phyloP scores from a whole-genome alignment of 2,329 filamentous ascomycete species.

The Alternaria brassicae region DNA sequence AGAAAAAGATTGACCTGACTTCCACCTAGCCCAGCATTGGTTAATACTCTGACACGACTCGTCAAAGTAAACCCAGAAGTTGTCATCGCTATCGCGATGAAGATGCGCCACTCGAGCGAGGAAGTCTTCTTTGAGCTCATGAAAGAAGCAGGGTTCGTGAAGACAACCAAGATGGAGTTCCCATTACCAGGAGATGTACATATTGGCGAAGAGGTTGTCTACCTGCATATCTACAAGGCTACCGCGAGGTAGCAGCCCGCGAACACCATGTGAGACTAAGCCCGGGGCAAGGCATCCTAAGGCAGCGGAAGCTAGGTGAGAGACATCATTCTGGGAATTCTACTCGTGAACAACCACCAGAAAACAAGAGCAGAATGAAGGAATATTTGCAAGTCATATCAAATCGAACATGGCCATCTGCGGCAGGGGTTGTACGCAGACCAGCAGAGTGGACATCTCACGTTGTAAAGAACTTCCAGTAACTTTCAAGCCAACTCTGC shows the following conservation, averaged over 20 bases:
- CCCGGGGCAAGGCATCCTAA: background rate
- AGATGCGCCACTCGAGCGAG: slow-evolving; percentile 72
- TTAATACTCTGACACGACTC: slow-evolving; percentile 62
- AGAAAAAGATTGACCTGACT: background rate
- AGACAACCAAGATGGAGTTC: slow-evolving; percentile 18
- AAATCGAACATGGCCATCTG: background rate
- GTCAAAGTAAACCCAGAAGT: slow-evolving; percentile 57
- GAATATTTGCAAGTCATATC: background rate
- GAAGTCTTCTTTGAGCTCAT: slow-evolving; percentile 68
- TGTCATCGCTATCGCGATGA: slow-evolving; percentile 67
- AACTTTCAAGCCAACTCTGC: background rate
- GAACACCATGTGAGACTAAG: background rate
- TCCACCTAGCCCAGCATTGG: slow-evolving; percentile 62
- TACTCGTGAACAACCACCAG: background rate
- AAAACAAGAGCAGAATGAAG: background rate
- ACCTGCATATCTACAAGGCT: slow-evolving; percentile 26
- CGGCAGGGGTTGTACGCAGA: background rate
- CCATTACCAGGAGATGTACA: slow-evolving; percentile 39
- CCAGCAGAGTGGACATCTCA: background rate
- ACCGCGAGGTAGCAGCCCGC: background rate
- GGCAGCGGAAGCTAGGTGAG: background rate
- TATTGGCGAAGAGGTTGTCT: slow-evolving; percentile 34
- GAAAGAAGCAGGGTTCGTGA: slow-evolving; percentile 38
- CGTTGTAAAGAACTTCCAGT: background rate
- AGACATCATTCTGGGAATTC: background rate